A percentile compares a stretch with the other conserved stretches of the same genome.
phyloP scores from a whole-genome alignment of 2,329 filamentous ascomycete genomes.

The Xylaria sp. region DNA sequence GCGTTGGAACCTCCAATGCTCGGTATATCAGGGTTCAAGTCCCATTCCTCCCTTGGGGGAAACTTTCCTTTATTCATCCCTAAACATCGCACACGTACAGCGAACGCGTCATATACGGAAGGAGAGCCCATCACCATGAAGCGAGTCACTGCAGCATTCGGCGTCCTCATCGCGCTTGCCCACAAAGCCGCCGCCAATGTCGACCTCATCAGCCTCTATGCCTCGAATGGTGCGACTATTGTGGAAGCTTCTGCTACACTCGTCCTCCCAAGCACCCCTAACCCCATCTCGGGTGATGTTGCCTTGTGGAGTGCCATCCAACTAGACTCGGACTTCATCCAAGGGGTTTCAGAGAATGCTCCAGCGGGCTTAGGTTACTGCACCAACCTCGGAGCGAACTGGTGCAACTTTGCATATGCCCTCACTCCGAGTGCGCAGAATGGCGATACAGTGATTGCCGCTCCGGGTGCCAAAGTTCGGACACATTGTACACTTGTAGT shows the following conservation, averaged over 20 bases:
- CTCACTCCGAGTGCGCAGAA: slow-evolving; percentile 10
- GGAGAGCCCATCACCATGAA: not conserved
- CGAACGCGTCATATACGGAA: not conserved
- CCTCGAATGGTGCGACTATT: slow-evolving; percentile 8
- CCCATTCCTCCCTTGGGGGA: not conserved
- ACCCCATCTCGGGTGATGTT: slow-evolving; percentile 11
- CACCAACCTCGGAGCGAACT: slow-evolving; percentile 11
- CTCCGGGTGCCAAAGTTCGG: slow-evolving; percentile 3
- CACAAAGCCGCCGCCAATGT: not conserved
- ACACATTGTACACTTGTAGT: slow-evolving; percentile 5
- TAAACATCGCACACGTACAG: not conserved
- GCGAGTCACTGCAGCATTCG: not conserved
- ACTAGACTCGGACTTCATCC: slow-evolving; percentile 15
- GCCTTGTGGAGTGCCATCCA: slow-evolving; percentile 17
- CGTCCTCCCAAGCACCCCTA: slow-evolving; percentile 12
- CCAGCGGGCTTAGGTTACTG: slow-evolving; percentile 17
- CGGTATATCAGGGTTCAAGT: not conserved
- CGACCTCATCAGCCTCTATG: slow-evolving; percentile 11
- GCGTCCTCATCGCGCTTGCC: not conserved
- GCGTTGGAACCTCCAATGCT: not conserved
- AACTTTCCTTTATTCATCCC: not conserved
- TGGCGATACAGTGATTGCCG: slow-evolving; percentile 8
- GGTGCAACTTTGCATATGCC: slow-evolving; percentile 21
- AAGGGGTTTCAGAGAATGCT: slow-evolving; percentile 16
- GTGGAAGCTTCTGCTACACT: slow-evolving; percentile 18